Conservation (phyloP, 495 filamentous ascomycete genomes). For the Endocarpon pusillum region DNA sequence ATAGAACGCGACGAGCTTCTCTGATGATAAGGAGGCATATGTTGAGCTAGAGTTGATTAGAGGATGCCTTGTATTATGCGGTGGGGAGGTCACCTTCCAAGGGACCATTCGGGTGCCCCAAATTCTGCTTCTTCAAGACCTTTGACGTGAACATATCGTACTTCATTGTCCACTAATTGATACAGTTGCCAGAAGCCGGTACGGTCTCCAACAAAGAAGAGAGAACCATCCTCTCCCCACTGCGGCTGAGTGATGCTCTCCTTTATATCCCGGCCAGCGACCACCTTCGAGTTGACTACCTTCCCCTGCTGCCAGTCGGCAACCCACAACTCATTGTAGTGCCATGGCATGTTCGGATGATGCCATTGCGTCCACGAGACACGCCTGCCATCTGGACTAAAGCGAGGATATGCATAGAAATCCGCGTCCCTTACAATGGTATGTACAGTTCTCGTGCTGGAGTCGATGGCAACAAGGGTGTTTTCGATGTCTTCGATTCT, state of each 20-base stretch:
- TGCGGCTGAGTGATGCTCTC: slow-evolving; percentile 25
- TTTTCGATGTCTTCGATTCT: slow-evolving; percentile 17
- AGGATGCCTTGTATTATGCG: no score
- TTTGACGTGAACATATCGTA: slow-evolving; percentile 11
- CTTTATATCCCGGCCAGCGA: slow-evolving; percentile 16
- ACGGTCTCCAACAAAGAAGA: slow-evolving; percentile 26
- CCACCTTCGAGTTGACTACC: slow-evolving; percentile 7
- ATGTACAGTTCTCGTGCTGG: slow-evolving; percentile 8
- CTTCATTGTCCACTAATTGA: slow-evolving; percentile 8
- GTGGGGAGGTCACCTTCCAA: slow-evolving; percentile 19
- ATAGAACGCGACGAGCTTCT: slow-evolving; percentile 18
- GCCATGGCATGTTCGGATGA: slow-evolving; percentile 34
- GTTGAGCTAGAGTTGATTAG: slow-evolving; percentile 13
- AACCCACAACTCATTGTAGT: slow-evolving; percentile 22
- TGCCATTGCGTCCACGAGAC: slow-evolving; percentile 33
- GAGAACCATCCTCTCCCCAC: slow-evolving; percentile 25
- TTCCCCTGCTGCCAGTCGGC: slow-evolving; percentile 19
- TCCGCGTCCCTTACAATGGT: slow-evolving; percentile 22
- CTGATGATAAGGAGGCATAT: slow-evolving; percentile 21
- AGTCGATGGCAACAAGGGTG: slow-evolving; percentile 20
- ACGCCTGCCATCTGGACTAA: slow-evolving; percentile 23
- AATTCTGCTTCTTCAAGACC: slow-evolving; percentile 25
- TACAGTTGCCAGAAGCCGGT: slow-evolving; percentile 28
- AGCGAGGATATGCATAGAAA: slow-evolving; percentile 32
- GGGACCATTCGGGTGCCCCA: slow-evolving; percentile 19